Conservation (phyloP, 1,284 basidiomycete species). For the Afroboletus lepidellus region DNA sequence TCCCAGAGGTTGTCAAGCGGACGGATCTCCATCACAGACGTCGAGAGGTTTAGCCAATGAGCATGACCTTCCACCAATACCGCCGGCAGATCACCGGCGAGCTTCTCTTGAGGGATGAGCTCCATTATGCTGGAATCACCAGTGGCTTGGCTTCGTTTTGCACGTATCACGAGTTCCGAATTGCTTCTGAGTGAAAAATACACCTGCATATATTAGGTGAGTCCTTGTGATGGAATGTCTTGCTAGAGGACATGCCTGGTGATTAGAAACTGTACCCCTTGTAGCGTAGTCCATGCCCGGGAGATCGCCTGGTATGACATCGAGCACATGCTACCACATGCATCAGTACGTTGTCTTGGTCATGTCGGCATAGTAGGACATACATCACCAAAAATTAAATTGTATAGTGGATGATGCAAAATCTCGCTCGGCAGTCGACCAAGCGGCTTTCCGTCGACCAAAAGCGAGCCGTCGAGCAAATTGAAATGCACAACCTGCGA, state of each 20-base stretch:
- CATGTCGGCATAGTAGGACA: not conserved
- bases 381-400: conserved; percentile 36
- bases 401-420: conserved; percentile 9
- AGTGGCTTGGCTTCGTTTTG: not conserved
- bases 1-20: not conserved
- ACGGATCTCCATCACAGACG: conserved; percentile 1
- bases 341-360: not conserved
- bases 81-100: conserved; percentile 39
- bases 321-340: conserved; percentile 32
- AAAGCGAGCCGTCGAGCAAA: conserved; percentile 40
- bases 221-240: not conserved
- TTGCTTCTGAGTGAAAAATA: not conserved
- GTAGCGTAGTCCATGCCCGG: conserved; percentile 38
- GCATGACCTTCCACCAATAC: conserved; percentile 33
- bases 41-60: conserved; percentile 39
- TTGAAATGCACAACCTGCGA: conserved; percentile 38
- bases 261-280: conserved; percentile 21
- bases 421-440: conserved; percentile 39
- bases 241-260: conserved; percentile 15
- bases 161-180: not conserved
- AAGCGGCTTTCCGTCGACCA: conserved; percentile 42
- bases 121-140: conserved; percentile 24
- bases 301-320: conserved; percentile 36
- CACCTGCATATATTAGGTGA: not conserved
- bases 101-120: conserved; percentile 36